These are phyloP conservation scores for Penicillium cosmopolitanum DNA, from an alignment of 495 filamentous ascomycete species.

Conservation along the genomic window DNA sequence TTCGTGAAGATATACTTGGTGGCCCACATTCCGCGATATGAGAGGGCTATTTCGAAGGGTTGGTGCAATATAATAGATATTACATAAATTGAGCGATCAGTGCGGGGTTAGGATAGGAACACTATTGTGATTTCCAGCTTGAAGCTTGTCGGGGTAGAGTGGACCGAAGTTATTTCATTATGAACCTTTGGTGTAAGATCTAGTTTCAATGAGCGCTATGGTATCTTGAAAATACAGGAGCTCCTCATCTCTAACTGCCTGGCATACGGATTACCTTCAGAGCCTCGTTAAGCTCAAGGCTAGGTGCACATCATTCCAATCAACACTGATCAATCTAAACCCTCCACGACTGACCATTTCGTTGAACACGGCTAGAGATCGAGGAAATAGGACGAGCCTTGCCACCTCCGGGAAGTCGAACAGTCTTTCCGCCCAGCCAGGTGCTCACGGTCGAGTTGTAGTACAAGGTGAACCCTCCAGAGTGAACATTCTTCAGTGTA, in stretches of 20 bases:
- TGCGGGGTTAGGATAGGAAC: no score
- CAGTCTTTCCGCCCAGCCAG: conserved; percentile 19
- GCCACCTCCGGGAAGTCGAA: conserved; percentile 16
- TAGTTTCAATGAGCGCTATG: no score
- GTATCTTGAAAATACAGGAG: no score
- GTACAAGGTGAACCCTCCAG: conserved; percentile 14
- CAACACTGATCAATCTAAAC: not conserved
- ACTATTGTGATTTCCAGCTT: no score
- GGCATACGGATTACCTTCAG: no score
- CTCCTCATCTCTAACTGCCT: no score
- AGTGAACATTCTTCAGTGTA: conserved; percentile 14
- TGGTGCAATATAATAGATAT: no score
- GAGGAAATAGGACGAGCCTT: conserved; percentile 24
- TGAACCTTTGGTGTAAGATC: no score
- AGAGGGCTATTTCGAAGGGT: not conserved
- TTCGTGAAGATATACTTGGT: not conserved
- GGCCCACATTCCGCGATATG: conserved; percentile 9
- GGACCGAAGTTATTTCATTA: no score
- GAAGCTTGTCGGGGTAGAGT: no score
- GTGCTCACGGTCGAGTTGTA: conserved; percentile 17
- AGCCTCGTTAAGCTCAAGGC: no score
- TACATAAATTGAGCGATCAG: not conserved
- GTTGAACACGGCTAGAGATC: not conserved
- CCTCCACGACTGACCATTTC: not conserved
- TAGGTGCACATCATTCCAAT: no score